These are phyloP conservation scores for Castanospermum australe DNA, from an alignment of 306 rosid species.

Conservation along the genomic window DNA sequence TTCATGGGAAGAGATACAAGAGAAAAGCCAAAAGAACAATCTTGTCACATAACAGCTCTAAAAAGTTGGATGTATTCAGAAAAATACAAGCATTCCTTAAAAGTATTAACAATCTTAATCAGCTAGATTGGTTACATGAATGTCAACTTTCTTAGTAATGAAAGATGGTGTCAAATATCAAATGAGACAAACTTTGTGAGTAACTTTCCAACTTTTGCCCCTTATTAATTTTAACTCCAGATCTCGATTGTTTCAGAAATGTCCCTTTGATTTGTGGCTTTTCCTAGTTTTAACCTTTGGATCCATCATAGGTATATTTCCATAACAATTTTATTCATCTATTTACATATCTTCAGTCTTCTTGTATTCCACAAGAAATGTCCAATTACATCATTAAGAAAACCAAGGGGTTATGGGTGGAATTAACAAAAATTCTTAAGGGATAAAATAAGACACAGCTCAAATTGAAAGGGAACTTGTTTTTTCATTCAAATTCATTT, in stretches of 20 bases:
- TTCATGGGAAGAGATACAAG: too few relatives aligned
- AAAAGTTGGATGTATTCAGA: too few relatives aligned
- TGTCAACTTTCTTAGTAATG: not conserved
- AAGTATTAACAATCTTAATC: not conserved
- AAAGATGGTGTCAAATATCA: not conserved
- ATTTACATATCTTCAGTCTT: not conserved
- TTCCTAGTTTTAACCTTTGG: not conserved
- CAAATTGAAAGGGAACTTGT: not conserved
- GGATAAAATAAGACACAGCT: not conserved
- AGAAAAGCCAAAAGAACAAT: too few relatives aligned
- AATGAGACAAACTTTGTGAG: not conserved
- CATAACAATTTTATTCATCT: not conserved
- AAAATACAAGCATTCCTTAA: too few relatives aligned
- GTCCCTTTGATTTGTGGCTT: not conserved
- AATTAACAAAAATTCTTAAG: not conserved
- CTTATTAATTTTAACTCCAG: not conserved
- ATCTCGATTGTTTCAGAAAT: not conserved
- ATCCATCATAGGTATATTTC: not conserved
- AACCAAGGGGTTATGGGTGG: not conserved
- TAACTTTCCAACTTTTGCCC: not conserved
- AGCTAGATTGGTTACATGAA: not conserved
- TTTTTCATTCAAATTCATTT: not conserved
- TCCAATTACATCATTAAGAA: not conserved
- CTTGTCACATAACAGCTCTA: too few relatives aligned
- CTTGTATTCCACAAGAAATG: not conserved